These are phyloP conservation scores for Kodamaea nitidulidarum DNA, from an alignment of 805 yeast genomes.

Conservation along the genomic window DNA sequence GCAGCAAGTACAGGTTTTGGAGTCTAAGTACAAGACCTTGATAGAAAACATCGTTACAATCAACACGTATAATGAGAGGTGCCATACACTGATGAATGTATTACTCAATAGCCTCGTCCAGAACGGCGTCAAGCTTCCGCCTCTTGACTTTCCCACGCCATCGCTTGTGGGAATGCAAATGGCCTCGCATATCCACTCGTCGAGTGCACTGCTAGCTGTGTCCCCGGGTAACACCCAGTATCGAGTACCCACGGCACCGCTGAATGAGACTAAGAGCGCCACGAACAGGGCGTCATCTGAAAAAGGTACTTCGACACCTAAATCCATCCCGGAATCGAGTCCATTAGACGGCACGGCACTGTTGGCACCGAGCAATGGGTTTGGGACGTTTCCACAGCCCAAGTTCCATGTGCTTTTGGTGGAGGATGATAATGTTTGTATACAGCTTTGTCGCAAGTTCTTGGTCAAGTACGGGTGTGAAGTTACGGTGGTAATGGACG, in stretches of 20 bases:
- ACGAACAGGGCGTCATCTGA: constrained; percentile 14
- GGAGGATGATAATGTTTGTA: constrained; percentile 79
- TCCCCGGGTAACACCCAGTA: constrained; percentile 3
- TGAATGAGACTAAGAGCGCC: constrained; percentile 11
- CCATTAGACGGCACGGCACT: background rate
- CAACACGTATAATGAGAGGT: constrained; percentile 54
- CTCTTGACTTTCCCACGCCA: constrained; percentile 51
- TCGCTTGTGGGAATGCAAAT: constrained; percentile 18
- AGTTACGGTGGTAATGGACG: constrained; percentile 90
- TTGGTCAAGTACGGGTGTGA: constrained; percentile 85
- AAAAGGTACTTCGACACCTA: constrained; percentile 1
- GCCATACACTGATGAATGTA: constrained; percentile 47
- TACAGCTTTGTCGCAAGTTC: constrained; percentile 78
- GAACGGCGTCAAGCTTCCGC: constrained; percentile 67
- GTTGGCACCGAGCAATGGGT: background rate
- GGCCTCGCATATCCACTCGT: constrained; percentile 4
- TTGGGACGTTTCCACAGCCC: constrained; percentile 24
- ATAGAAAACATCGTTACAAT: constrained; percentile 57
- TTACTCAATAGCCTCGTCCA: constrained; percentile 48
- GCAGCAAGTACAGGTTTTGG: constrained; percentile 37
- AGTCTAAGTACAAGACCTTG: constrained; percentile 59
- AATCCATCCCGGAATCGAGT: background rate
- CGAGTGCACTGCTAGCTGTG: too few species aligned
- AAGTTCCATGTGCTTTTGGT: constrained; percentile 71
- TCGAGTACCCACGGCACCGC: constrained; percentile 11